A percentile compares a stretch with the other conserved stretches of the same genome.
Conservation (phyloP, 2,329 filamentous ascomycete species). For the Hymenotorrendiella dingleyae region DNA sequence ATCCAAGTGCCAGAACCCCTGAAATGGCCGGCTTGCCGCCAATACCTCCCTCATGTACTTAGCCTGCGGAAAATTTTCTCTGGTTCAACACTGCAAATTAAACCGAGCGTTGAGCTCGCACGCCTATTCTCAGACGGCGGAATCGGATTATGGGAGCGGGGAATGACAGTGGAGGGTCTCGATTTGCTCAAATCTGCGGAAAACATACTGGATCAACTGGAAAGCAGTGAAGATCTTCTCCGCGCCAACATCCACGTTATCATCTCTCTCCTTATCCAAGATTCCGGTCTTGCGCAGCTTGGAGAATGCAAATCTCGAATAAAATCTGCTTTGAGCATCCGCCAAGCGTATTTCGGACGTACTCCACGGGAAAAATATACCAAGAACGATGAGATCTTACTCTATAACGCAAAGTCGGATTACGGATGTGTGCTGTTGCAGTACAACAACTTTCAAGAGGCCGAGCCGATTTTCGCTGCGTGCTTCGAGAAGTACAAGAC, state of each 20-base stretch:
- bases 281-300: not conserved
- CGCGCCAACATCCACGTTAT: not conserved
- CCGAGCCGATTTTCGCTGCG: slow-evolving; percentile 9
- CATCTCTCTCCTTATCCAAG: not conserved
- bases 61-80: not conserved
- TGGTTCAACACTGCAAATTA: not conserved
- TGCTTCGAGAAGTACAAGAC: slow-evolving; percentile 11
- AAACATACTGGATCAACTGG: not conserved
- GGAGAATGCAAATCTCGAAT: not conserved
- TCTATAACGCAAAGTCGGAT: not conserved
- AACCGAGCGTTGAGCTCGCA: not conserved
- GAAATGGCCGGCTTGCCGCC: not conserved
- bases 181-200: not conserved
- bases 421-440: slow-evolving; percentile 16
- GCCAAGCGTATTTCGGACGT: not conserved
- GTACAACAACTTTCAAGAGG: slow-evolving; percentile 16
- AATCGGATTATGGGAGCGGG: not conserved
- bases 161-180: not conserved
- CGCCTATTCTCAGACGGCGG: not conserved
- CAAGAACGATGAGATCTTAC: not conserved
- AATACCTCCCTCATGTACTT: slow-evolving; percentile 5
- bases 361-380: not conserved
- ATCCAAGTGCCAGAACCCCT: slow-evolving; percentile 7
- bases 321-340: not conserved
- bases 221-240: not conserved